These are phyloP conservation scores for Fusarium sp. DNA, from an alignment of 2,329 filamentous ascomycete species.

Conservation along the genomic window DNA sequence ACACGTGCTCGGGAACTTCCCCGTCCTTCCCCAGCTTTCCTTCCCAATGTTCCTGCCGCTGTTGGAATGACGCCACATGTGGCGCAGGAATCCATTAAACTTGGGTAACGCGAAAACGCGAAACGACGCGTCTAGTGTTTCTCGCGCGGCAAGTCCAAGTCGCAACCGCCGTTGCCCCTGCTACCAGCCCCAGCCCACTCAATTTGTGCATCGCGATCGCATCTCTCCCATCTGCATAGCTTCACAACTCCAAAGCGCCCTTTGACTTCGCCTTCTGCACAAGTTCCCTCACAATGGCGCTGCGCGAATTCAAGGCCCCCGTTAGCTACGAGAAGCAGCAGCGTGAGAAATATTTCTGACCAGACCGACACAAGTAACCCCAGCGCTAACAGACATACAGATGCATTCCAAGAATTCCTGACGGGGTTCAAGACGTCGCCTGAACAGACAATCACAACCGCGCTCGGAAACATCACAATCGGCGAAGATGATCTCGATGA, in stretches of 20 bases:
- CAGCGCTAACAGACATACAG: slow-evolving; percentile 62
- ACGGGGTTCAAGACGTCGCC: slow-evolving; percentile 87
- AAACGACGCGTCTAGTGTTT: slow-evolving; percentile 50
- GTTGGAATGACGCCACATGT: slow-evolving; percentile 15
- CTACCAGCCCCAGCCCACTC: slow-evolving; percentile 50
- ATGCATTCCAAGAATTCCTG: slow-evolving; percentile 90
- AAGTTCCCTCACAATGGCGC: slow-evolving; percentile 77
- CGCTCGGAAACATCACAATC: slow-evolving; percentile 87
- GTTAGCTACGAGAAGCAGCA: slow-evolving; percentile 93
- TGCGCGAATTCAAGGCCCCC: slow-evolving; percentile 82
- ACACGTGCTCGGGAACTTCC: slow-evolving; percentile 54
- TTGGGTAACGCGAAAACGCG: slow-evolving; percentile 52
- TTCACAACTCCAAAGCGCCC: slow-evolving; percentile 35
- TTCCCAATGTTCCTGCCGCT: slow-evolving; percentile 1
- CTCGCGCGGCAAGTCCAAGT: slow-evolving; percentile 27
- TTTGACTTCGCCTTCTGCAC: slow-evolving; percentile 35
- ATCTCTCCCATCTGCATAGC: slow-evolving; percentile 36
- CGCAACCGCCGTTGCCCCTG: slow-evolving; percentile 48
- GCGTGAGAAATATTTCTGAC: slow-evolving; percentile 66
- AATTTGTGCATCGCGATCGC: slow-evolving; percentile 51
- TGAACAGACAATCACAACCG: slow-evolving; percentile 81
- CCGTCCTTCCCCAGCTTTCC: slow-evolving; percentile 37
- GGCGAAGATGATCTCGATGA: slow-evolving; percentile 90
- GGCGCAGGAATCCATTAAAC: slow-evolving; percentile 49
- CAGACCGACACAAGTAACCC: slow-evolving; percentile 12